Conservation (phyloP, 345 rosid genomes). For the Eutrema heterophyllum region DNA sequence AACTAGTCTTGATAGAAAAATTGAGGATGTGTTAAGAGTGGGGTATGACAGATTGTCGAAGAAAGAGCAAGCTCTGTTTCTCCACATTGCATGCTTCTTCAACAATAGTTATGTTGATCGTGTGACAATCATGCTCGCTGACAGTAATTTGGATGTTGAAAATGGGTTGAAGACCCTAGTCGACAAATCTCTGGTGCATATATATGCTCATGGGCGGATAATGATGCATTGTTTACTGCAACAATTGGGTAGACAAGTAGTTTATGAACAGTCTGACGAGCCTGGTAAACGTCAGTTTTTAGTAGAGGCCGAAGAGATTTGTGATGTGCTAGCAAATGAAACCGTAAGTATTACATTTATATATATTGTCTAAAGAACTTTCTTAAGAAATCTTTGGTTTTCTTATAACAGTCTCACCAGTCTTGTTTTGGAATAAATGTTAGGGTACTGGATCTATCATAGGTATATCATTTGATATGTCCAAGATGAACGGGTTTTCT, state of each 20-base stretch:
- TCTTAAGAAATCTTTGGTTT: neutral
- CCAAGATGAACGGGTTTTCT: neutral
- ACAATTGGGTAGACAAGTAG: conserved; percentile 26
- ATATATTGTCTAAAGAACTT: neutral
- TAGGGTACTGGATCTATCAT: neutral
- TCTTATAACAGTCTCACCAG: neutral
- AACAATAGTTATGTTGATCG: neutral
- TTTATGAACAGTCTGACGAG: conserved; percentile 13
- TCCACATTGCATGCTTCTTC: neutral
- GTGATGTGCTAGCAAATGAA: conserved; percentile 15
- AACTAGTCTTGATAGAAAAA: neutral
- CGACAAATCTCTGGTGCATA: neutral
- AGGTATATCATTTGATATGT: neutral
- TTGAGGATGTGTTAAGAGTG: neutral
- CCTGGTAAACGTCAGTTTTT: conserved; percentile 28
- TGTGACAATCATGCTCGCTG: neutral
- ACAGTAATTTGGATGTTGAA: neutral
- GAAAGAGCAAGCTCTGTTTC: neutral
- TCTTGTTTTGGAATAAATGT: neutral
- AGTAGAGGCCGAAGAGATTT: conserved; percentile 15
- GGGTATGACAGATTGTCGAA: neutral
- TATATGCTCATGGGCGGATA: neutral
- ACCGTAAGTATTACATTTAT: conserved; percentile 11
- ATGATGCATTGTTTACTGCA: conserved; percentile 31
- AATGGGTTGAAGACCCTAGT: neutral